Evolutionary conservation across 495 filamentous ascomycete genomes (phyloP), one percentile per base, ranked within the genome.

Genomic region (Penicillium pulvis): DNA sequence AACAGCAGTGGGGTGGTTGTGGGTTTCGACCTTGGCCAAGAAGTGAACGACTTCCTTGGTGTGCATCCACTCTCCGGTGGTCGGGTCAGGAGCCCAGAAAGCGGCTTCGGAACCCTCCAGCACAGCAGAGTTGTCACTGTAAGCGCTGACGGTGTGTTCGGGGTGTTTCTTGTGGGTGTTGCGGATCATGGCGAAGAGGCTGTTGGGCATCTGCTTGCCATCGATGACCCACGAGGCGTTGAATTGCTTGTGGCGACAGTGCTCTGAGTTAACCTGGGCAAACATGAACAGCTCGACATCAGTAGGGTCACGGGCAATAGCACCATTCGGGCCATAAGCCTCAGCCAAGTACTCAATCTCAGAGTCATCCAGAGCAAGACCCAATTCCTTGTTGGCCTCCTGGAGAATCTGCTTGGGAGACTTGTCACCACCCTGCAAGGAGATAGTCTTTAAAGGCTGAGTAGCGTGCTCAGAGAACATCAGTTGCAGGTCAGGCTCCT

Each of bases 231-330:
- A 98, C 19, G 88, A 88, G 16, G 95, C 92, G 70, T 98, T 98
- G 82, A 98, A 98, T 62, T 94, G 90, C 74, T 87, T 87, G 64
- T 88, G 87, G 51, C 86, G 77, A 63, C 85, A 87, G 64, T 83
- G 78, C 55, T 81, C 81, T 6, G 80, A 83, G 70, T 82, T 82
- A 61, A 98, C 93, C 73, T 98, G 94, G 28, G 93, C 93, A 71
- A 98, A 98, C 95, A 98, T 98, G 81, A 96, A 98, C 14, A 98
- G 82, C 75, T 98, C 94, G 52, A 97, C 89, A 74, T 98, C 94
- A 45, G 88, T 87, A 0, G 92, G 93, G 49, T 86, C 83, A 51
- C 85, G 84, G 55, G 73, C 87, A 67, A 82, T 85, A 44, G 76
- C 80, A 14, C 88, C 88, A 23, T 91, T 81, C 44, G 88, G 78